A percentile compares a stretch with the other conserved stretches of the same genome.
Evolutionary conservation across 306 rosid genomes (phyloP).

Genomic region (Dryas alaskensis): DNA sequence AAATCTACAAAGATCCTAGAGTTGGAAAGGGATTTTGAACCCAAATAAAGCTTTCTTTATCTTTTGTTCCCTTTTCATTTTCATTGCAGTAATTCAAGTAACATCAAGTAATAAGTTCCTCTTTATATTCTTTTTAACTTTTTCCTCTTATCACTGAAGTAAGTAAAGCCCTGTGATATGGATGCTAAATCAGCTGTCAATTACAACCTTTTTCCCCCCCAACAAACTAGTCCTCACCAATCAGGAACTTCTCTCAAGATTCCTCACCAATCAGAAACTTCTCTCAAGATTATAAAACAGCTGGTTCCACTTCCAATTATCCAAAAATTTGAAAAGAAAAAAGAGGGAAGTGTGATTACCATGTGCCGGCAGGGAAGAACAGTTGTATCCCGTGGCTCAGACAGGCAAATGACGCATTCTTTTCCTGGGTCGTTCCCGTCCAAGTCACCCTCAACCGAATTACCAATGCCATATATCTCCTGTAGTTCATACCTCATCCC

Average conservation of each 20-base stretch:
- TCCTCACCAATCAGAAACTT: no score
- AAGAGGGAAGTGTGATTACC: slow-evolving; percentile 50
- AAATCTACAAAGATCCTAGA: neutral
- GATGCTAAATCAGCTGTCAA: no score
- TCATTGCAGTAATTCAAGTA: no score
- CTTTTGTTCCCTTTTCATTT: no score
- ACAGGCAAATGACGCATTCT: slow-evolving; percentile 97
- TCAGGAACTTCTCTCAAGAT: no score
- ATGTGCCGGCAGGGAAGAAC: slow-evolving; percentile 99
- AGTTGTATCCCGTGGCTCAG: slow-evolving; percentile 93
- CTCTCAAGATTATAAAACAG: neutral
- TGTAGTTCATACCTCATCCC: slow-evolving; percentile 86
- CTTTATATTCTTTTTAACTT: no score
- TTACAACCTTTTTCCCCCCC: no score
- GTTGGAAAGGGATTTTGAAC: neutral
- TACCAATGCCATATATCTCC: slow-evolving; percentile 94
- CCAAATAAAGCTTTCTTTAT: neutral
- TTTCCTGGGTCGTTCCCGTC: slow-evolving; percentile 90
- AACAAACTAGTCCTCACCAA: neutral
- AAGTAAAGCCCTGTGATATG: no score
- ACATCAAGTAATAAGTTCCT: neutral
- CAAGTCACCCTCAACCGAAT: slow-evolving; percentile 74
- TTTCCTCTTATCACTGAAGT: no score
- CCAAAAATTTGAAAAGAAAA: slow-evolving; percentile 10
- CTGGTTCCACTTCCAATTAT: neutral